Percentiles rank a stretch among this genome's conserved stretches.
Conservation (phyloP, 2,329 filamentous ascomycete species). For the Sporothrix humicola region DNA sequence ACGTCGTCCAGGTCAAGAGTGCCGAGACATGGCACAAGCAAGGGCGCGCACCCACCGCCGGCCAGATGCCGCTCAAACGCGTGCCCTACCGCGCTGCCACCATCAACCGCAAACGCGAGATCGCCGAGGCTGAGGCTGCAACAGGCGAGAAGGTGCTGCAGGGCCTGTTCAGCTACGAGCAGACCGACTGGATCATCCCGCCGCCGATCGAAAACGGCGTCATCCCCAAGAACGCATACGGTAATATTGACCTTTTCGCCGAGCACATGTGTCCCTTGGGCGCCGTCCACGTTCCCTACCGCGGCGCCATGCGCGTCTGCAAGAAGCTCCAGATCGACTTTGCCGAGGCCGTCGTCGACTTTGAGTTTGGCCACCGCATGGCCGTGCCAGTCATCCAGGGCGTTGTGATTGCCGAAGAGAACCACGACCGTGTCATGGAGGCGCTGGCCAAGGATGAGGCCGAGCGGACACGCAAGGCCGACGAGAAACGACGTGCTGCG, state of each 20-base stretch:
- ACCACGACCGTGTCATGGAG: constrained; percentile 74
- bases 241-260: constrained; percentile 95
- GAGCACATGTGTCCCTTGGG: constrained; percentile 86
- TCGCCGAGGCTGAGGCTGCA: constrained; percentile 80
- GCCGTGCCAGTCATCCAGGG: constrained; percentile 91
- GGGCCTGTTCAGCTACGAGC: constrained; percentile 79
- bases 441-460: constrained; percentile 79
- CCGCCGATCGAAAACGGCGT: constrained; percentile 80
- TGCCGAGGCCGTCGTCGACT: constrained; percentile 92
- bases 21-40: constrained; percentile 98
- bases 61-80: constrained; percentile 77
- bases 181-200: constrained; percentile 96
- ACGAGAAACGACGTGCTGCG: constrained; percentile 78
- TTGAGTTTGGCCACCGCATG: constrained; percentile 94
- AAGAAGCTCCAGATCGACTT: constrained; percentile 84
- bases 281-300: constrained; percentile 80
- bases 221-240: constrained; percentile 93
- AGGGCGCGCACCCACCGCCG: constrained; percentile 74
- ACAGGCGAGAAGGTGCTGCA: constrained; percentile 85
- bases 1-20: constrained; percentile 85
- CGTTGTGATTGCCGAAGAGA: constrained; percentile 83
- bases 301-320: constrained; percentile 79
- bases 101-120: constrained; percentile 81
- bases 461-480: constrained; percentile 77
- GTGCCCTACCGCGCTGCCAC: constrained; percentile 93